Base-by-base conservation (phyloP, 768 basidiomycete genomes). In the Tulasnella sp. region DNA sequence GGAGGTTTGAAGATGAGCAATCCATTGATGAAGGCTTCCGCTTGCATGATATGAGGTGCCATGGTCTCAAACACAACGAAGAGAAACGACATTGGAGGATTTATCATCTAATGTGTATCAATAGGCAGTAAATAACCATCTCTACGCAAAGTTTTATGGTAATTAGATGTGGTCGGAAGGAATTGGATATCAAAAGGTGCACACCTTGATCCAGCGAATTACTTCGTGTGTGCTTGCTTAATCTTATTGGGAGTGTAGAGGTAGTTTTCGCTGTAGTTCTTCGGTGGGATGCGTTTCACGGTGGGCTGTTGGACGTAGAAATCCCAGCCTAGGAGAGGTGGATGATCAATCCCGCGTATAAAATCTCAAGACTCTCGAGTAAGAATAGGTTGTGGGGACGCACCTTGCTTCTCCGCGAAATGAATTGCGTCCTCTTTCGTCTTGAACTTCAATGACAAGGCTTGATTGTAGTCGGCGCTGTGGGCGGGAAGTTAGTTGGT, bases 391-490 rank as follows among this genome's bases (percentile, higher is more conserved):
- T 5, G 15, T 38, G 34, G 34, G 7, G 15, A 62, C 75, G 47
- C 65, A 84, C 92, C 95, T 78, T 98, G 95, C 75, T 93, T 96
- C 78, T 96, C 94, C 23, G 92, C 88, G 69, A 97, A 98, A 67
- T 90, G 88, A 54, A 95, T 77, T 32, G 95, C 95, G 67, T 91
- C 90, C 69, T 91, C 89, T 73, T 87, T 88, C 56, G 82, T 83
- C 67, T 78, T 78, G 80, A 98, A 97, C 41, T 81, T 78, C 63
- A 95, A 56, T 3, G 85, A 82, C 3, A 88, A 88, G 19, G 87
- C 91, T 70, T 97, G 93, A 85, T 95, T 87, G 72, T 96, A 97
- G 72, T 97, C 93, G 60, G 91, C 93, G 64, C 90, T 91, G 62
- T 17, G 19, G 34, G 34, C 15, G 34, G 34, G 34, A 38, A 38